Conservation (phyloP, 2,329 filamentous ascomycete genomes). For the Trichoderma gracile region DNA sequence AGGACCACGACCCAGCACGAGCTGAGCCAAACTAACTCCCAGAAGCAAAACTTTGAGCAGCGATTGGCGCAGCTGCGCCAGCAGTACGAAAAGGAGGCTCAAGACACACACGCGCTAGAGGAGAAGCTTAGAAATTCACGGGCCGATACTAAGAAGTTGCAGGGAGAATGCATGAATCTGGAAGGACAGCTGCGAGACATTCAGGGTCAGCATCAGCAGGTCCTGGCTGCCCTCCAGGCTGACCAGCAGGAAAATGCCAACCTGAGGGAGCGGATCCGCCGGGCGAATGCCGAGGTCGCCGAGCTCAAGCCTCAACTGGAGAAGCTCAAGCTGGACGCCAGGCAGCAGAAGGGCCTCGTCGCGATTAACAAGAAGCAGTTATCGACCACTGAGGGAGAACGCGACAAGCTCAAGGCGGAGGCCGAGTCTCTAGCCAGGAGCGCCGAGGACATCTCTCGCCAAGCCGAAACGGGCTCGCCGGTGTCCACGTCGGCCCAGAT, state of each 20-base stretch:
- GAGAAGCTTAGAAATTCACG: constrained; percentile 76
- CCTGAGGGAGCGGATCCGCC: constrained; percentile 84
- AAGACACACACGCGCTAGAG: constrained; percentile 80
- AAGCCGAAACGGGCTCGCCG: constrained; percentile 53
- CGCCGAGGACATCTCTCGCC: constrained; percentile 59
- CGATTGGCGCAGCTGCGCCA: constrained; percentile 81
- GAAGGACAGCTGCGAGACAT: constrained; percentile 81
- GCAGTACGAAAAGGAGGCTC: constrained; percentile 91
- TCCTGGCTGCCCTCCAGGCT: constrained; percentile 71
- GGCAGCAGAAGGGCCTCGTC: constrained; percentile 93
- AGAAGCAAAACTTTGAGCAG: constrained; percentile 92
- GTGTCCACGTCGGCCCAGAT: constrained; percentile 52
- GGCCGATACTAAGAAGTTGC: constrained; percentile 79
- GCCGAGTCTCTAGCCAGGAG: constrained; percentile 67
- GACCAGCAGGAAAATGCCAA: constrained; percentile 86
- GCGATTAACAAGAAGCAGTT: constrained; percentile 99
- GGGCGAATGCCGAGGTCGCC: constrained; percentile 77
- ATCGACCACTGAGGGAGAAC: constrained; percentile 81
- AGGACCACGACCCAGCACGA: constrained; percentile 78
- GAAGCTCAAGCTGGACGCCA: constrained; percentile 86
- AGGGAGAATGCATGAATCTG: constrained; percentile 79
- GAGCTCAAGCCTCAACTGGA: constrained; percentile 89
- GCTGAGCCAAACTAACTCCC: constrained; percentile 74
- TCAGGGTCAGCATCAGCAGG: constrained; percentile 77
- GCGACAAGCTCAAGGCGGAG: constrained; percentile 83